Conservation (phyloP, 176 grass and related monocot genomes). For the Guadua angustifolia region DNA sequence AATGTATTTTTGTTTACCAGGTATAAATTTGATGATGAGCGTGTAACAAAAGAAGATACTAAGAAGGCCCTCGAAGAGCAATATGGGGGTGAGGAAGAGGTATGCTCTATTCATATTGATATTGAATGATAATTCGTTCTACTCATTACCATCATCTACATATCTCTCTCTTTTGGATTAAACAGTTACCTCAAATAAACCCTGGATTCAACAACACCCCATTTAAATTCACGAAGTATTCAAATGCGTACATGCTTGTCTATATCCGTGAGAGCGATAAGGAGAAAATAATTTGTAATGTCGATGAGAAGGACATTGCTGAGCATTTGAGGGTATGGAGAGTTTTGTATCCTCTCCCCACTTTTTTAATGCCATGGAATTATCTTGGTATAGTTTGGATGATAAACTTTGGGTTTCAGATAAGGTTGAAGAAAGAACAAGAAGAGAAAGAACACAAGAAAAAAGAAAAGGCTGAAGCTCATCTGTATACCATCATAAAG, state of each 20-base stretch:
- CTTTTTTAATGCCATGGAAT: slow-evolving; percentile 25
- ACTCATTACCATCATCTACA: slow-evolving; percentile 20
- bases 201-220: slow-evolving; percentile 86
- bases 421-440: slow-evolving; percentile 93
- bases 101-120: slow-evolving; percentile 32
- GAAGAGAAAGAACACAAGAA: slow-evolving; percentile 96
- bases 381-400: slow-evolving; percentile 34
- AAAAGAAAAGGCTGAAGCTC: slow-evolving; percentile 92
- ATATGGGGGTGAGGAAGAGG: slow-evolving; percentile 96
- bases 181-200: slow-evolving; percentile 83
- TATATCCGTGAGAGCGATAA: slow-evolving; percentile 96
- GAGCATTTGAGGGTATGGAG: slow-evolving; percentile 76
- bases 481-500: slow-evolving; percentile 96
- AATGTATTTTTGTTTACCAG: slow-evolving; percentile 46
- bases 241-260: slow-evolving; percentile 98
- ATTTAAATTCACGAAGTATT: slow-evolving; percentile 94
- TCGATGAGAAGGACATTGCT: slow-evolving; percentile 94
- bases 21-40: slow-evolving; percentile 98
- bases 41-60: slow-evolving; percentile 93
- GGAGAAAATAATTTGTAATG: slow-evolving; percentile 96
- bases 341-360: neutral
- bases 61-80: slow-evolving; percentile 95
- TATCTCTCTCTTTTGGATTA: slow-evolving; percentile 28
- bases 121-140: slow-evolving; percentile 33
- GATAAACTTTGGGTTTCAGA: slow-evolving; percentile 55